phyloP scores from a whole-genome alignment of 768 basidiomycete genomes.

The Tulasnella sp. region DNA sequence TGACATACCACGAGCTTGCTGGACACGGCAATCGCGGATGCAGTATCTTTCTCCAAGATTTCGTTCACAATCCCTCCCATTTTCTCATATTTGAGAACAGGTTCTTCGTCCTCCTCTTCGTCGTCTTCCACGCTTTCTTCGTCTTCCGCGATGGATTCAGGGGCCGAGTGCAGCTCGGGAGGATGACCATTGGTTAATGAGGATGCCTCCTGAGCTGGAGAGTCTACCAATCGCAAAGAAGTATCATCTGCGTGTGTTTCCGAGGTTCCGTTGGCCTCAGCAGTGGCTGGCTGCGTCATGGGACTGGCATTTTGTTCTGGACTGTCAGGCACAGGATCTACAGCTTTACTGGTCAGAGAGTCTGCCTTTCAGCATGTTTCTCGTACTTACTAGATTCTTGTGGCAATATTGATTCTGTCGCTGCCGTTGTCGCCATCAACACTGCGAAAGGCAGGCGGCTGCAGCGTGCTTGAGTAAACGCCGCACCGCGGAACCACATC shows the following conservation, averaged over 20 bases:
- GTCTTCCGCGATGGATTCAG: constrained; percentile 15
- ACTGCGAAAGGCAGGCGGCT: background rate
- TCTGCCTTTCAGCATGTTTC: background rate
- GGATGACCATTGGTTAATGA: background rate
- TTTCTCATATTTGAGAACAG: constrained; percentile 82
- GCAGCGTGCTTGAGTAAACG: background rate
- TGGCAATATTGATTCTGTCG: background rate
- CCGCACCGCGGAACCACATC: background rate
- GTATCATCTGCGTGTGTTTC: background rate
- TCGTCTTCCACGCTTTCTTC: constrained; percentile 43
- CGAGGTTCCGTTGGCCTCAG: background rate
- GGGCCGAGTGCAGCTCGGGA: background rate
- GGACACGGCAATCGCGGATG: constrained; percentile 70
- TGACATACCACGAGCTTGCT: constrained; percentile 59
- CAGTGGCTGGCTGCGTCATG: background rate
- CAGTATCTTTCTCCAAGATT: constrained; percentile 81
- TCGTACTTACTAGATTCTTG: background rate
- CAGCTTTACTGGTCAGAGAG: background rate
- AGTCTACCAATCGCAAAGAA: background rate
- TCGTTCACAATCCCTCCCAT: constrained; percentile 65
- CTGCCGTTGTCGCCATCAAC: background rate
- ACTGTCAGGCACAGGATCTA: background rate
- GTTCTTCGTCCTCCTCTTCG: constrained; percentile 79
- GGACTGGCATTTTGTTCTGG: background rate
- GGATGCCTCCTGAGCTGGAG: background rate